These are phyloP conservation scores for Starmerella vaccinii DNA, from an alignment of 805 yeast genomes.

Conservation along the genomic window DNA sequence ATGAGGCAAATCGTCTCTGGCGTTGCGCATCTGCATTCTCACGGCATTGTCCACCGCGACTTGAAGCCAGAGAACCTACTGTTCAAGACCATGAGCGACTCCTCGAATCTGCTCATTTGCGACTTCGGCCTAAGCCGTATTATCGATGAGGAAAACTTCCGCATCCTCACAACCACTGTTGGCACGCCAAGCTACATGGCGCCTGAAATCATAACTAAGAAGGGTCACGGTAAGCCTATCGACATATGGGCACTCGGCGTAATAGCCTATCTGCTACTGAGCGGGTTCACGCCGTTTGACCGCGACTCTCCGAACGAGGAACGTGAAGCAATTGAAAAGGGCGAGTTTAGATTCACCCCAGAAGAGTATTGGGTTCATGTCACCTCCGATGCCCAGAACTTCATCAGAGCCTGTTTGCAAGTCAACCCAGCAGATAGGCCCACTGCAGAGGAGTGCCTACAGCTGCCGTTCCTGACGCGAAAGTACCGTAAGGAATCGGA, in stretches of 20 bases:
- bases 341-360: constrained; percentile 56
- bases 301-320: constrained; percentile 63
- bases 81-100: constrained; percentile 36
- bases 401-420: constrained; percentile 45
- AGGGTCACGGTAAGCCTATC: constrained; percentile 49
- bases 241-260: constrained; percentile 76
- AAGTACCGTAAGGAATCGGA: constrained; percentile 28
- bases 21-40: constrained; percentile 46
- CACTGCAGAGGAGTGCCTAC: constrained; percentile 37
- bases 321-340: constrained; percentile 46
- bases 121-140: constrained; percentile 58
- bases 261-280: constrained; percentile 54
- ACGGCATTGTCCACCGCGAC: constrained; percentile 60
- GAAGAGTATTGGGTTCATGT: constrained; percentile 46
- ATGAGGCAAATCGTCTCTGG: constrained; percentile 45
- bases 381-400: constrained; percentile 45
- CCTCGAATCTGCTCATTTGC: constrained; percentile 40
- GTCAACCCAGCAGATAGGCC: constrained; percentile 40
- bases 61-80: constrained; percentile 62
- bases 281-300: constrained; percentile 72
- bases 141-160: constrained; percentile 33
- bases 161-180: constrained; percentile 40
- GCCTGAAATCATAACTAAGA: constrained; percentile 50
- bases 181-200: constrained; percentile 72
- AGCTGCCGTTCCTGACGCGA: constrained; percentile 38